phyloP scores from a whole-genome alignment of 768 basidiomycete species.

The Lactarius deliciosus region DNA sequence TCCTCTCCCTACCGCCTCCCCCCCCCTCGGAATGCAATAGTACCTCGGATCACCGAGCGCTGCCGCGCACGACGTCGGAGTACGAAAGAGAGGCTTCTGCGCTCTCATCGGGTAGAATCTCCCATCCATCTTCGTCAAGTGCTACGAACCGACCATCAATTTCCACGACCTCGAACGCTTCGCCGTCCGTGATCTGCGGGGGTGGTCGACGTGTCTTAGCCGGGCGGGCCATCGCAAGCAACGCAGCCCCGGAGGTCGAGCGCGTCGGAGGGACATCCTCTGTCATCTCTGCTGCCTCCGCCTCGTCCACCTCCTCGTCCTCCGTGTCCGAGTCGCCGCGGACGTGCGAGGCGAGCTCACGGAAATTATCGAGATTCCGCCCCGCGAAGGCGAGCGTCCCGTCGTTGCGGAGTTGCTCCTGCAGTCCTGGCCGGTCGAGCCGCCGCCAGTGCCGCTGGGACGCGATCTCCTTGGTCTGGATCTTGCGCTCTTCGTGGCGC shows the following conservation, averaged over 20 bases:
- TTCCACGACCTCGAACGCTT: conserved; percentile 23
- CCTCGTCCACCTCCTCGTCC: background rate
- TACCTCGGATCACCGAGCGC: background rate
- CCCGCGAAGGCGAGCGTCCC: conserved; percentile 6
- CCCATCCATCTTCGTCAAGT: conserved; percentile 26
- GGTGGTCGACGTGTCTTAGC: conserved; percentile 8
- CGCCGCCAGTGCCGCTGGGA: background rate
- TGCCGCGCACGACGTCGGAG: conserved; percentile 25
- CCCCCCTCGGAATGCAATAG: background rate
- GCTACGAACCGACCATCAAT: conserved; percentile 22
- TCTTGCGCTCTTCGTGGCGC: conserved; percentile 24
- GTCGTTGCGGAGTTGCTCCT: conserved; percentile 5
- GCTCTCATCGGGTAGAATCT: conserved; percentile 22
- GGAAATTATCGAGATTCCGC: conserved; percentile 9
- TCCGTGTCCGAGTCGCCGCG: background rate
- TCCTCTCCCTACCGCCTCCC: background rate
- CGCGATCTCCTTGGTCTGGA: background rate
- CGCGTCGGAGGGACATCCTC: background rate
- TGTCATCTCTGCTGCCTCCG: background rate
- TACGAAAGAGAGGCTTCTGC: conserved; percentile 8
- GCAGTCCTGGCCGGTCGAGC: background rate
- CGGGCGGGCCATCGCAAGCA: conserved; percentile 23
- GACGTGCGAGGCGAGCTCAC: background rate
- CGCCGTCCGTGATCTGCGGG: conserved; percentile 17
- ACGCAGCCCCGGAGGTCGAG: conserved; percentile 9